Evolutionary conservation across 2,329 filamentous ascomycete genomes (phyloP).

Genomic region (Thelonectria rubi): DNA sequence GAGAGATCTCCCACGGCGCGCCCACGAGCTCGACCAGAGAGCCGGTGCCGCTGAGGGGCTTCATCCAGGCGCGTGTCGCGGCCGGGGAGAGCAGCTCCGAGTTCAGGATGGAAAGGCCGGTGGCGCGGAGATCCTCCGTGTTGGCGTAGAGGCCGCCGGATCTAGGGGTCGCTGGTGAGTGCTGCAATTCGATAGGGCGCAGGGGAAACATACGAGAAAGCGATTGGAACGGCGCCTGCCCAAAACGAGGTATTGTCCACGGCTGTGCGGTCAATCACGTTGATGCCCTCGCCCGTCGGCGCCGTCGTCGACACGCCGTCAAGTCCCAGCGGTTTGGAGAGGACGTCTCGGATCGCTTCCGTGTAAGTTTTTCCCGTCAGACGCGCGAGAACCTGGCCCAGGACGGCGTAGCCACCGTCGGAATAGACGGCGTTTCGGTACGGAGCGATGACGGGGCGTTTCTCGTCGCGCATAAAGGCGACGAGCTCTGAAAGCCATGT

Average conservation of each 20-base stretch:
- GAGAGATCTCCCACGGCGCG: conserved; percentile 36
- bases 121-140: conserved; percentile 24
- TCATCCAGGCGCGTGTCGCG: conserved; percentile 31
- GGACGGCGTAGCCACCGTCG: conserved; percentile 31
- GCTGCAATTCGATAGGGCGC: not conserved
- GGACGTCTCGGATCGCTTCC: conserved; percentile 19
- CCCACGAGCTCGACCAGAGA: conserved; percentile 31
- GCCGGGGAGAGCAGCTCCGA: conserved; percentile 24
- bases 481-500: conserved; percentile 8
- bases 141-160: conserved; percentile 32
- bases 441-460: conserved; percentile 21
- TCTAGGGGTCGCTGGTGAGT: not conserved
- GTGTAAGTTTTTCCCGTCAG: conserved; percentile 23
- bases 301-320: conserved; percentile 1
- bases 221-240: conserved; percentile 29
- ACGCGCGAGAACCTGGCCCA: conserved; percentile 28
- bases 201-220: conserved; percentile 32
- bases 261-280: conserved; percentile 23
- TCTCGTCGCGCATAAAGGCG: conserved; percentile 22
- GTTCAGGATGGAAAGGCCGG: conserved; percentile 35
- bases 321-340: not conserved
- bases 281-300: conserved; percentile 19
- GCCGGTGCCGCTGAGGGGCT: conserved; percentile 33
- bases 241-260: conserved; percentile 17
- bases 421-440: conserved; percentile 36